Conservation (phyloP, 1,284 basidiomycete genomes). For the Clitocybe nebularis region DNA sequence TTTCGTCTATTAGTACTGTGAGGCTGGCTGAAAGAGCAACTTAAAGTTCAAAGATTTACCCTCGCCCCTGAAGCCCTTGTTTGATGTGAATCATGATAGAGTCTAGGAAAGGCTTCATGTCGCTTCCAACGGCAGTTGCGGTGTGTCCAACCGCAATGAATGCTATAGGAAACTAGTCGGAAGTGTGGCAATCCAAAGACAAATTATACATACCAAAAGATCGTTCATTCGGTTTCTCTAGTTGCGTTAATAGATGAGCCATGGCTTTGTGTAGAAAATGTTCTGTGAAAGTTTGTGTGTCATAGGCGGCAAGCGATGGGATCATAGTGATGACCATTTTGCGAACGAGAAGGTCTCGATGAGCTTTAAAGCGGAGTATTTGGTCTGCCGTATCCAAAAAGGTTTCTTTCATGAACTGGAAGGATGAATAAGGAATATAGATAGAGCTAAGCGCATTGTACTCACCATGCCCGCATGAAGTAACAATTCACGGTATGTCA, state of each 20-base stretch:
- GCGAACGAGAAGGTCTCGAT: conserved; percentile 82
- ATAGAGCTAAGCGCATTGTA: conserved; percentile 6
- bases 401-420: conserved; percentile 89
- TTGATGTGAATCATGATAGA: conserved; percentile 91
- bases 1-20: conserved; percentile 64
- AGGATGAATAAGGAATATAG: conserved; percentile 6
- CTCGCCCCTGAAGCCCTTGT: conserved; percentile 79
- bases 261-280: conserved; percentile 90
- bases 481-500: conserved; percentile 90
- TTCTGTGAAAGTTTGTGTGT: conserved; percentile 86
- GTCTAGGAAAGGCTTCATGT: conserved; percentile 96
- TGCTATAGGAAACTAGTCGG: conserved; percentile 52
- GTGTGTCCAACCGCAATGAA: conserved; percentile 98
- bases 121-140: conserved; percentile 86
- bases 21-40: background rate
- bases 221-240: conserved; percentile 88
- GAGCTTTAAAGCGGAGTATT: conserved; percentile 85
- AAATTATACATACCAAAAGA: conserved; percentile 63
- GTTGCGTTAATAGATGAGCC: conserved; percentile 83
- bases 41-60: conserved; percentile 44
- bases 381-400: conserved; percentile 90
- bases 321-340: conserved; percentile 94
- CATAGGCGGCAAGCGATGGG: conserved; percentile 91
- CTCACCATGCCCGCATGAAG: conserved; percentile 89
- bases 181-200: conserved; percentile 10